phyloP scores from a whole-genome alignment of 352 stramenopile species.

The Globisporangium nodosum region DNA sequence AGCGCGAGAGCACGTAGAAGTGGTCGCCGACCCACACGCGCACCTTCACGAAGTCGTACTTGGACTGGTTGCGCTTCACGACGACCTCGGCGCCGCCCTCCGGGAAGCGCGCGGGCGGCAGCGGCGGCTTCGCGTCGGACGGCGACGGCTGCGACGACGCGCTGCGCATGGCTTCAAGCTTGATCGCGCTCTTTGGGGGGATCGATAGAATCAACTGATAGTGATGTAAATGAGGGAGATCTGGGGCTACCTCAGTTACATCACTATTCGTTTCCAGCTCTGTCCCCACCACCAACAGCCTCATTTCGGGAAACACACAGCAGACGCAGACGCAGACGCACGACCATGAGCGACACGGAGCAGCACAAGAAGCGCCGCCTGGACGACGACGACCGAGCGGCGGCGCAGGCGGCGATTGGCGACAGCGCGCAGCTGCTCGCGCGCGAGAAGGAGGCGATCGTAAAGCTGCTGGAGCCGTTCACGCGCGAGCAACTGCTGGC shows the following conservation, averaged over 20 bases:
- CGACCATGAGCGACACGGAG: slow-evolving; percentile 25
- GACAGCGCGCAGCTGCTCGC: slow-evolving; percentile 12
- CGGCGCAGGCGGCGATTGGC: slow-evolving; percentile 2
- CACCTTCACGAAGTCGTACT: slow-evolving; percentile 90
- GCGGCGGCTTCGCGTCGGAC: slow-evolving; percentile 3
- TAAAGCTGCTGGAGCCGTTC: slow-evolving; percentile 49
- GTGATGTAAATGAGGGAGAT: too few species aligned
- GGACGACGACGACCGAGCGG: slow-evolving; percentile 8
- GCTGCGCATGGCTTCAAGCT: neutral
- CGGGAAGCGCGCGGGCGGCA: slow-evolving; percentile 10
- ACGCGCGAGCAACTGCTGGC: slow-evolving; percentile 55
- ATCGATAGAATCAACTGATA: neutral
- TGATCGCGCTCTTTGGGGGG: neutral
- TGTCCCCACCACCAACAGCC: neutral
- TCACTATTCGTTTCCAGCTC: neutral
- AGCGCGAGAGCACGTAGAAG: slow-evolving; percentile 85
- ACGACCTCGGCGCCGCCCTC: slow-evolving; percentile 30
- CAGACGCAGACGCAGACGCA: slow-evolving; percentile 4
- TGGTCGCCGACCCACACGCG: slow-evolving; percentile 88
- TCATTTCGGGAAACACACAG: neutral
- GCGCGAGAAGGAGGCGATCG: slow-evolving; percentile 21
- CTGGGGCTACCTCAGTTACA: neutral
- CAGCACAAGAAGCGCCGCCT: slow-evolving; percentile 37
- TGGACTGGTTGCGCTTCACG: slow-evolving; percentile 83
- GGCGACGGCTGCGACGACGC: neutral